Evolutionary conservation across 2,329 filamentous ascomycete genomes (phyloP).

Genomic region (Calonectria pseudoturangicola): DNA sequence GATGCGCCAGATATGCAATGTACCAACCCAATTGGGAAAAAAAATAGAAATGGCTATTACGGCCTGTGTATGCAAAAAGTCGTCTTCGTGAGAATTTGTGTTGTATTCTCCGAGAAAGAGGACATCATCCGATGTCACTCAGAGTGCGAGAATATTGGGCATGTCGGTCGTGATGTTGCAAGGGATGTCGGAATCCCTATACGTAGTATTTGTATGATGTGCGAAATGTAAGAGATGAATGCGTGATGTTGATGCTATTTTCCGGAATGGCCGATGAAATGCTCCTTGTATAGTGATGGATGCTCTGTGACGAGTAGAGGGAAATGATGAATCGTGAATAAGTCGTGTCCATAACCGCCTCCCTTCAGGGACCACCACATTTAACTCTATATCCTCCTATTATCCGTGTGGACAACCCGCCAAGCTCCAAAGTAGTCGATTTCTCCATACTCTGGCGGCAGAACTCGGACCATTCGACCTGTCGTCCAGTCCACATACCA

Average conservation of each 20-base stretch:
- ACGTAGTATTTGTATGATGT: conserved; percentile 4
- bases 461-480: conserved; percentile 71
- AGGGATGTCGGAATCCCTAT: not conserved
- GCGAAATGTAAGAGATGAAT: conserved; percentile 11
- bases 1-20: conserved; percentile 55
- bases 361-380: conserved; percentile 30
- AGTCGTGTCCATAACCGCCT: conserved; percentile 25
- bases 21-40: conserved; percentile 46
- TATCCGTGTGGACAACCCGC: conserved; percentile 71
- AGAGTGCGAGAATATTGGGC: not conserved
- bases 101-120: not conserved
- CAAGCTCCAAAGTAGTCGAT: conserved; percentile 69
- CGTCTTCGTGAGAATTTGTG: conserved; percentile 17
- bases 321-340: conserved; percentile 33
- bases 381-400: conserved; percentile 63
- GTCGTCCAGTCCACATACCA: conserved; percentile 77
- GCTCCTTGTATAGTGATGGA: conserved; percentile 29
- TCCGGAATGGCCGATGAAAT: conserved; percentile 29
- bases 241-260: conserved; percentile 28
- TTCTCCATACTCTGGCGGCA: conserved; percentile 73
- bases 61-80: conserved; percentile 23
- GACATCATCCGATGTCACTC: not conserved
- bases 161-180: not conserved
- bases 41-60: conserved; percentile 12
- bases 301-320: conserved; percentile 12